Conservation (phyloP, 2,329 filamentous ascomycete genomes). For the Fusarium goolgardi region DNA sequence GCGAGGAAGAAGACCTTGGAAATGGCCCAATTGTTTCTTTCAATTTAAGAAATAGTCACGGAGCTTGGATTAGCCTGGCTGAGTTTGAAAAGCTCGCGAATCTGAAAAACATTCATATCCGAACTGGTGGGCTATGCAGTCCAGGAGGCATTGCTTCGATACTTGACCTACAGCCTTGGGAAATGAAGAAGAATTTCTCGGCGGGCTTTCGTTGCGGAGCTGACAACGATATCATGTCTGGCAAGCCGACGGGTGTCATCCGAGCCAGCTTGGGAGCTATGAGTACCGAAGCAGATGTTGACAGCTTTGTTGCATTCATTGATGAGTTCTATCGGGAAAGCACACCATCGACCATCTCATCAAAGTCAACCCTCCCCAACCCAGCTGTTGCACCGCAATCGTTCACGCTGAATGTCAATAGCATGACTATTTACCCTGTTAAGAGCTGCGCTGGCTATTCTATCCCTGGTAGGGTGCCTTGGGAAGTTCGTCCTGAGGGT, state of each 20-base stretch:
- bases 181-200: slow-evolving; percentile 87
- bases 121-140: slow-evolving; percentile 92
- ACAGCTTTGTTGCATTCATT: slow-evolving; percentile 77
- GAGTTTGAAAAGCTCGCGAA: slow-evolving; percentile 90
- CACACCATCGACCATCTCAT: neutral
- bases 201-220: slow-evolving; percentile 86
- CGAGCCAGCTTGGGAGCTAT: slow-evolving; percentile 90
- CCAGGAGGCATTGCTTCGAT: slow-evolving; percentile 84
- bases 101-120: slow-evolving; percentile 82
- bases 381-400: neutral
- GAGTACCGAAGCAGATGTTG: slow-evolving; percentile 82
- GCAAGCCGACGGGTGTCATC: slow-evolving; percentile 89
- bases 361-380: neutral
- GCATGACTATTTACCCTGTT: slow-evolving; percentile 84
- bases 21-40: slow-evolving; percentile 85
- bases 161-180: slow-evolving; percentile 79
- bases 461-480: slow-evolving; percentile 71
- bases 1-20: slow-evolving; percentile 47
- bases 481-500: slow-evolving; percentile 85
- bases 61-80: slow-evolving; percentile 80
- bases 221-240: slow-evolving; percentile 82
- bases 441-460: slow-evolving; percentile 90
- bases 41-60: slow-evolving; percentile 77
- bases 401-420: slow-evolving; percentile 61
- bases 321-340: slow-evolving; percentile 65